These are phyloP conservation scores for Fusarium brachygibbosum DNA, from an alignment of 2,329 filamentous ascomycete species.

Conservation along the genomic window DNA sequence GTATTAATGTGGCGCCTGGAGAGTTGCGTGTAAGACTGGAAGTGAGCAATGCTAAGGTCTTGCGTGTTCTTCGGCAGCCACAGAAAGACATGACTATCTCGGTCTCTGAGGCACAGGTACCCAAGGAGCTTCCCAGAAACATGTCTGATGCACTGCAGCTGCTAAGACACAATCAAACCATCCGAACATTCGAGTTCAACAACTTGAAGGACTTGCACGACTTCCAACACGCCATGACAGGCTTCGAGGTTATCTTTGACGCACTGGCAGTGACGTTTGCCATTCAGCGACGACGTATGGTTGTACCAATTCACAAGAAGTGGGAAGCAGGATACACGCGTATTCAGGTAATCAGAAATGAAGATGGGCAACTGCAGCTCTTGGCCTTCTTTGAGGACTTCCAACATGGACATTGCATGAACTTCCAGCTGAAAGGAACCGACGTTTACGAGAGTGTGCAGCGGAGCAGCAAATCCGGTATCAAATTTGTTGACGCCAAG, in stretches of 20 bases:
- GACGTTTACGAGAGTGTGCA: conserved; percentile 82
- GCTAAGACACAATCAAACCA: conserved; percentile 70
- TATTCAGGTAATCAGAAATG: conserved; percentile 79
- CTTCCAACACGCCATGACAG: conserved; percentile 84
- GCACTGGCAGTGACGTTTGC: conserved; percentile 79
- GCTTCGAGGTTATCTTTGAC: conserved; percentile 82
- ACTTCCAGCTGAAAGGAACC: conserved; percentile 85
- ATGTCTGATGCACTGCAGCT: conserved; percentile 74
- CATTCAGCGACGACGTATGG: conserved; percentile 87
- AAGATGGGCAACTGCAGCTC: conserved; percentile 80
- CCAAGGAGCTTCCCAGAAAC: conserved; percentile 72
- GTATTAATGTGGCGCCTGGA: conserved; percentile 84
- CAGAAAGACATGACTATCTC: conserved; percentile 84
- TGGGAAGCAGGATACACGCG: conserved; percentile 88
- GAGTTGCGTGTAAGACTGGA: conserved; percentile 77
- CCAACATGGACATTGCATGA: conserved; percentile 88
- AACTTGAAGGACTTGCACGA: conserved; percentile 77
- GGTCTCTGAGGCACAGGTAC: conserved; percentile 75
- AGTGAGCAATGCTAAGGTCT: conserved; percentile 69
- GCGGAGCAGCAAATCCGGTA: conserved; percentile 74
- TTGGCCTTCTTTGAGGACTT: conserved; percentile 92
- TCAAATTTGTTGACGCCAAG: conserved; percentile 90
- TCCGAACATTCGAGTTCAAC: conserved; percentile 79
- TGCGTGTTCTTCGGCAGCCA: conserved; percentile 77
- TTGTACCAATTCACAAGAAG: conserved; percentile 93